These are phyloP conservation scores for Cercospora sp. DNA, from an alignment of 2,329 filamentous ascomycete genomes.

Conservation along the genomic window DNA sequence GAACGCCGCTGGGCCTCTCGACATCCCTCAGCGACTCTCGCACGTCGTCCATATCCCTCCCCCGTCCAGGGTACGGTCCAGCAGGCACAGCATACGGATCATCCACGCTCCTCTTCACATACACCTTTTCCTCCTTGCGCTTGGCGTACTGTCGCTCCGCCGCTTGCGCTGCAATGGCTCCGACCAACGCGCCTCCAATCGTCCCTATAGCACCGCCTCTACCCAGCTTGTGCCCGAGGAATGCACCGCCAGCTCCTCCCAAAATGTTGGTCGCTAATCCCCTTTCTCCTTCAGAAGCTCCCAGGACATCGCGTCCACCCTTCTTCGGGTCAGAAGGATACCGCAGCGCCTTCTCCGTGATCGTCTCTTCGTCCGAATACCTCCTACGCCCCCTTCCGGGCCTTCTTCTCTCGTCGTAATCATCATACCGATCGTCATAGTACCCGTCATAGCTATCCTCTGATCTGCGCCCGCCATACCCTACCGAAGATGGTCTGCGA, in stretches of 20 bases:
- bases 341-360: conserved; percentile 20
- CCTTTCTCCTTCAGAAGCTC: conserved; percentile 31
- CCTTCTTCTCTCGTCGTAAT: conserved; percentile 20
- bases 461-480: conserved; percentile 6
- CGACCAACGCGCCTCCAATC: conserved; percentile 31
- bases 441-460: conserved; percentile 11
- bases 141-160: conserved; percentile 31
- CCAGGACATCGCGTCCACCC: conserved; percentile 31
- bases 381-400: conserved; percentile 16
- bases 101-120: conserved; percentile 12
- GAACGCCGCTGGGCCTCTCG: conserved; percentile 6
- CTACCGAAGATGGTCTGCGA: conserved; percentile 14
- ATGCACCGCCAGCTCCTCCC: conserved; percentile 33
- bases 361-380: conserved; percentile 22
- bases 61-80: conserved; percentile 20
- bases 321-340: conserved; percentile 27
- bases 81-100: conserved; percentile 13
- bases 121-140: conserved; percentile 28
- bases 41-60: conserved; percentile 22
- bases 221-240: conserved; percentile 31
- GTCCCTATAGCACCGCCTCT: conserved; percentile 27
- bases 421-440: conserved; percentile 22
- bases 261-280: conserved; percentile 33
- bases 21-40: conserved; percentile 17
- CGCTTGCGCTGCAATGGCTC: conserved; percentile 31